phyloP scores from a whole-genome alignment of 305 asterid species.

The Striga hermonthica region DNA sequence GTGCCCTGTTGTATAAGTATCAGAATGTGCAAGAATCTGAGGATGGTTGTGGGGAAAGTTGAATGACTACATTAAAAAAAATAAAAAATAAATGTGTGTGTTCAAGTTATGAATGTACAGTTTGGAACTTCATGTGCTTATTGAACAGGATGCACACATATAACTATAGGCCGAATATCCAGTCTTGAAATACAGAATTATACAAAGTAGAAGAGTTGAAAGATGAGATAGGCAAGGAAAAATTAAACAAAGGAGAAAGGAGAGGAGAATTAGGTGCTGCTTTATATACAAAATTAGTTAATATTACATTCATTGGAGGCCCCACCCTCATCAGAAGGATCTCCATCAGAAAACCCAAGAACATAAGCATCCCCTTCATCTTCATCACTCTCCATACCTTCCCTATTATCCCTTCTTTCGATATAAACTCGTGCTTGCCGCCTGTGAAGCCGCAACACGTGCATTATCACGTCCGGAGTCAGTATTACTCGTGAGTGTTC shows the following conservation, averaged over 20 bases:
- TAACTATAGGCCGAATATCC: not conserved
- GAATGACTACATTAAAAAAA: not conserved
- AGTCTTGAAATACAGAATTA: conserved; percentile 7
- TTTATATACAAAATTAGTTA: conserved; percentile 41
- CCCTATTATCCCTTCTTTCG: conserved; percentile 47
- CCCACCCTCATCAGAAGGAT: conserved; percentile 50
- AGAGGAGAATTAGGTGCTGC: not conserved
- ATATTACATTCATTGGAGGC: conserved; percentile 64
- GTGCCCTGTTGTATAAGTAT: conserved; percentile 53
- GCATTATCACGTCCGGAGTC: conserved; percentile 78
- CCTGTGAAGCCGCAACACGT: conserved; percentile 64
- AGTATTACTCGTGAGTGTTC: conserved; percentile 55
- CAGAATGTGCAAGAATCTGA: conserved; percentile 33
- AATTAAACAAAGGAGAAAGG: not conserved
- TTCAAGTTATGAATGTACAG: not conserved
- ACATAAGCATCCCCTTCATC: conserved; percentile 44
- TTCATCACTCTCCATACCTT: conserved; percentile 52
- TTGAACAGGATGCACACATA: not conserved
- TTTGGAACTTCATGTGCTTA: not conserved
- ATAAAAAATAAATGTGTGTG: not conserved
- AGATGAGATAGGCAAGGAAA: not conserved
- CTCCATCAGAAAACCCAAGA: conserved; percentile 53
- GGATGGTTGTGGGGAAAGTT: conserved; percentile 26
- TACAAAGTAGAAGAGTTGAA: conserved; percentile 13
- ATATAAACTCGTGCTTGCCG: conserved; percentile 66